Conservation (phyloP, 768 basidiomycete genomes). For the Boletus vermiculosoides region DNA sequence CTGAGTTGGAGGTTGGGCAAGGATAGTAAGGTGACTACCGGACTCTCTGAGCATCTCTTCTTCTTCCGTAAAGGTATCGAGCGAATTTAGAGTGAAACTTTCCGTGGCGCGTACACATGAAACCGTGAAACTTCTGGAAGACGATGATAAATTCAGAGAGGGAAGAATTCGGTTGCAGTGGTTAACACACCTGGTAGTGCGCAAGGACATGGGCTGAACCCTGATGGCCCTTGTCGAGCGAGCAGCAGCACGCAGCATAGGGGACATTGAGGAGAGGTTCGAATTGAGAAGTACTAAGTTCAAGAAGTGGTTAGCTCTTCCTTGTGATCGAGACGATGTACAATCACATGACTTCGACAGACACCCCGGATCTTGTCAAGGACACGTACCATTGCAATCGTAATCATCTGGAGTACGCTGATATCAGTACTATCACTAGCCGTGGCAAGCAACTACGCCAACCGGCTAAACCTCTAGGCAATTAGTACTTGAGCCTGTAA, state of each 20-base stretch:
- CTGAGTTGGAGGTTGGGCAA: slow-evolving; percentile 2
- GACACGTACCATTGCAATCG: not conserved
- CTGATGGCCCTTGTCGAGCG: slow-evolving; percentile 15
- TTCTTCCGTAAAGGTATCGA: slow-evolving; percentile 89
- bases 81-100: slow-evolving; percentile 46
- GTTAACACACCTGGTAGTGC: slow-evolving; percentile 19
- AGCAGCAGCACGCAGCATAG: slow-evolving; percentile 27
- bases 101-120: slow-evolving; percentile 31
- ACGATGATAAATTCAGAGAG: not conserved
- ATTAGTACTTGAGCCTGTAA: not conserved
- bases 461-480: not conserved
- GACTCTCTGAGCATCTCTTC: slow-evolving; percentile 92
- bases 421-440: not conserved
- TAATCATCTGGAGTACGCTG: not conserved
- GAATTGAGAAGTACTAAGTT: not conserved
- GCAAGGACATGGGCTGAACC: not conserved
- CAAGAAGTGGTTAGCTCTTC: not conserved
- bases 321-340: slow-evolving; percentile 1
- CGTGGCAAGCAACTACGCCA: not conserved
- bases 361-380: not conserved
- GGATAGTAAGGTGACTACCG: slow-evolving; percentile 46
- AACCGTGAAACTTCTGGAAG: slow-evolving; percentile 24
- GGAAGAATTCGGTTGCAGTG: not conserved
- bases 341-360: slow-evolving; percentile 23
- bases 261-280: not conserved